Percentiles rank a stretch among this genome's conserved stretches.
Evolutionary conservation across 192 early-diverging fungal genomes (phyloP).

Genomic region (Hyaloraphidium curvatum): DNA sequence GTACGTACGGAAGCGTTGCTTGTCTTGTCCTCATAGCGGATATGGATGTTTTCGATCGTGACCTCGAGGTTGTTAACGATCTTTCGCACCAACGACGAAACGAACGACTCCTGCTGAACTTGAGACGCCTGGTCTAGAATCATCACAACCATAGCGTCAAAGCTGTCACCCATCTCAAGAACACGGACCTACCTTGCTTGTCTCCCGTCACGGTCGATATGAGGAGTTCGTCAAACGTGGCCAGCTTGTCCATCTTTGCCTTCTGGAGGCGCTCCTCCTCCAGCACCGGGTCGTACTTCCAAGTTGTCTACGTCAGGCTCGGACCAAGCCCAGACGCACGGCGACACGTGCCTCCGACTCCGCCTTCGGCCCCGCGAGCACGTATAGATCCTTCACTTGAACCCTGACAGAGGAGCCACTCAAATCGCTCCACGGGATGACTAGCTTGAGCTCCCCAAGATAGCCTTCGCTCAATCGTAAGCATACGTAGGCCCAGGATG

Average conservation of each 20-base stretch:
- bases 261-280: conserved; percentile 56
- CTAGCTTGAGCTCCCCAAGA: conserved; percentile 75
- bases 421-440: conserved; percentile 94
- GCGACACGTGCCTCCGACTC: conserved; percentile 31
- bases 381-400: conserved; percentile 68
- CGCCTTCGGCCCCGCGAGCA: conserved; percentile 64
- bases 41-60: conserved; percentile 83
- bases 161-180: too few relatives aligned
- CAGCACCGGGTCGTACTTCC: conserved; percentile 59
- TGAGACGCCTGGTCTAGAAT: too few relatives aligned
- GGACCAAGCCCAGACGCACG: too few relatives aligned
- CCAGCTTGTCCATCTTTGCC: conserved; percentile 64
- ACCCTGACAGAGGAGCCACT: conserved; percentile 84
- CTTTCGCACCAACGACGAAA: conserved; percentile 75
- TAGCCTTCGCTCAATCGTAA: conserved; percentile 30
- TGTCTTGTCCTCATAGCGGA: conserved; percentile 79
- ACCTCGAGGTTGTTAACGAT: conserved; percentile 94
- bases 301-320: neutral
- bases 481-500: neutral
- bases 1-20: conserved; percentile 45
- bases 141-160: too few relatives aligned
- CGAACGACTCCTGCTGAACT: conserved; percentile 60
- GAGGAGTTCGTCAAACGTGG: conserved; percentile 50
- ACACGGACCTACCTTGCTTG: too few relatives aligned
- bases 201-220: too few relatives aligned